Percentiles rank a stretch among this genome's conserved stretches.
Evolutionary conservation across 177 flowering plant species (phyloP).

Genomic region (Tripterygium wilfordii): DNA sequence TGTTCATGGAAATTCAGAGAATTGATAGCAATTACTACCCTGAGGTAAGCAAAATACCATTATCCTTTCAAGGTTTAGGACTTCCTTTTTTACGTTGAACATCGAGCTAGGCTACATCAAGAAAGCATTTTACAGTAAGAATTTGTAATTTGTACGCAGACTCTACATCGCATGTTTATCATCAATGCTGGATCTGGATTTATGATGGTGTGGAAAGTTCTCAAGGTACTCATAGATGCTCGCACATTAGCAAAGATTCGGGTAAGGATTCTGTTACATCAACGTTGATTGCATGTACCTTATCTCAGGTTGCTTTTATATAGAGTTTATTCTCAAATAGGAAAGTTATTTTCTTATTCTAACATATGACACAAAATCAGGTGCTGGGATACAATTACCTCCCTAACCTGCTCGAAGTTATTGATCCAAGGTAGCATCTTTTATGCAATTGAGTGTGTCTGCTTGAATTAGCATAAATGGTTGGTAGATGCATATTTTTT

Average conservation of each 20-base stretch:
- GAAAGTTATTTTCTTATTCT: not conserved
- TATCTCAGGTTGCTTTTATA: too few relatives aligned
- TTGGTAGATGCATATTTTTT: not conserved
- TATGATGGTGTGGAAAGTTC: conserved; percentile 57
- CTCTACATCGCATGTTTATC: conserved; percentile 57
- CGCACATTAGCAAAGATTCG: conserved; percentile 65
- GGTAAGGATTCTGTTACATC: conserved; percentile 19
- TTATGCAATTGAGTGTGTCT: not conserved
- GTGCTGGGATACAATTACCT: conserved; percentile 59
- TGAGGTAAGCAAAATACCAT: conserved; percentile 40
- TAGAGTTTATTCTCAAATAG: too few relatives aligned
- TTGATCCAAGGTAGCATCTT: conserved; percentile 52
- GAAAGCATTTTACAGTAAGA: too few relatives aligned
- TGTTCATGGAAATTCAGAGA: conserved; percentile 64
- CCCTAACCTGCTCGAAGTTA: conserved; percentile 38
- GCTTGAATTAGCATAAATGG: not conserved
- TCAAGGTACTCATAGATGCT: conserved; percentile 60
- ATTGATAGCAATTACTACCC: conserved; percentile 74
- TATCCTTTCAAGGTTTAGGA: not conserved
- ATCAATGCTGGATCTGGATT: conserved; percentile 83
- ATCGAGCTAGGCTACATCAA: too few relatives aligned
- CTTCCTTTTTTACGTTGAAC: too few relatives aligned
- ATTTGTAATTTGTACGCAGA: too few relatives aligned
- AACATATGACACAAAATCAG: conserved; percentile 44
- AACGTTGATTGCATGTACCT: too few relatives aligned